These are phyloP conservation scores for Esteya vermicola DNA, from an alignment of 2,329 filamentous ascomycete species.

Conservation along the genomic window DNA sequence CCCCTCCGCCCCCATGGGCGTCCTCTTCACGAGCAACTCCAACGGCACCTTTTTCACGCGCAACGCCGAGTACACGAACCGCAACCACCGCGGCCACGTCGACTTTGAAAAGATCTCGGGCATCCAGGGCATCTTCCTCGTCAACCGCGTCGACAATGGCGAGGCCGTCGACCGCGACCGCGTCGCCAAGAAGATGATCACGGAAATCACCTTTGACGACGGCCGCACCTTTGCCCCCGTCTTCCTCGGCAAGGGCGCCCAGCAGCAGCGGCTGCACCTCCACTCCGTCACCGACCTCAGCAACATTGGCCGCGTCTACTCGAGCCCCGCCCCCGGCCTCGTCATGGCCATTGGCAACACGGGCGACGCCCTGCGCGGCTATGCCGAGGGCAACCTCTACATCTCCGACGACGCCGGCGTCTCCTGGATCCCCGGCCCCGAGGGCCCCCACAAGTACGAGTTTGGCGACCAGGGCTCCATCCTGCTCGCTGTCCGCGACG, in stretches of 20 bases:
- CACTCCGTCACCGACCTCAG: constrained; percentile 80
- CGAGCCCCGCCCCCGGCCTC: constrained; percentile 82
- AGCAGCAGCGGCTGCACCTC: constrained; percentile 54
- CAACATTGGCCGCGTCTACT: constrained; percentile 79
- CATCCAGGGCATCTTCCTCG: constrained; percentile 82
- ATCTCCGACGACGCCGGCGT: constrained; percentile 84
- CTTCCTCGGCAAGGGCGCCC: constrained; percentile 50
- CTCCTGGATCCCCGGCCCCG: constrained; percentile 62
- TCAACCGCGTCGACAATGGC: constrained; percentile 82
- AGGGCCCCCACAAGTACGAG: constrained; percentile 87
- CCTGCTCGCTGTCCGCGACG: constrained; percentile 69
- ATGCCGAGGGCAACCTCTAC: constrained; percentile 64
- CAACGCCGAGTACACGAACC: constrained; percentile 86
- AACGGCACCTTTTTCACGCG: constrained; percentile 92
- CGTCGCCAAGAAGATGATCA: constrained; percentile 53
- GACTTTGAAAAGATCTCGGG: constrained; percentile 91
- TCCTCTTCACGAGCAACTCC: constrained; percentile 89
- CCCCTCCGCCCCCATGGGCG: constrained; percentile 60
- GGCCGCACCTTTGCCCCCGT: constrained; percentile 71
- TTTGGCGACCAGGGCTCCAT: constrained; percentile 90
- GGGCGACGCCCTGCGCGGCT: constrained; percentile 56
- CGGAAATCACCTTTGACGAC: constrained; percentile 88
- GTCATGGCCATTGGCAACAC: constrained; percentile 91
- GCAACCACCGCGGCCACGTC: constrained; percentile 59
- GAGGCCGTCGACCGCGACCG: constrained; percentile 49